These are phyloP conservation scores for Diutina pseudorugosa DNA, from an alignment of 1,139 yeast genomes.

Conservation along the genomic window DNA sequence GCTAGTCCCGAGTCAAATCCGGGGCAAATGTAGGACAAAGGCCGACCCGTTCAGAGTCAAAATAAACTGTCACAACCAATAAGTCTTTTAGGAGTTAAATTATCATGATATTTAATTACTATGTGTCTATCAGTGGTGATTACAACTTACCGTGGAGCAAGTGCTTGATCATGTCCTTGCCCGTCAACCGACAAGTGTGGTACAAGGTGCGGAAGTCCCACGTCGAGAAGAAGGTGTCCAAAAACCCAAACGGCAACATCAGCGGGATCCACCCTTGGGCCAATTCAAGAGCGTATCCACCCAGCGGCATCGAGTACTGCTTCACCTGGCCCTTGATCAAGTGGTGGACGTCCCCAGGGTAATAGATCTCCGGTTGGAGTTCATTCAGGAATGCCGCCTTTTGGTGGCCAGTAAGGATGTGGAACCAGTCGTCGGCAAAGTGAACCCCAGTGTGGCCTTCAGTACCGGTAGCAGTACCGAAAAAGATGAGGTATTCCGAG, in stretches of 20 bases:
- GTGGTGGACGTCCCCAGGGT: conserved; percentile 78
- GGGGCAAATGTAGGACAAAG: no score
- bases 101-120: no score
- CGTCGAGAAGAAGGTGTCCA: conserved; percentile 71
- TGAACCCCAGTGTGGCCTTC: conserved; percentile 96
- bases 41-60: background rate
- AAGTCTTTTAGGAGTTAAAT: no score
- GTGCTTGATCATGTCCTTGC: conserved; percentile 60
- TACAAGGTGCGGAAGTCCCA: conserved; percentile 59
- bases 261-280: conserved; percentile 99
- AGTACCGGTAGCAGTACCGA: conserved; percentile 51
- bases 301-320: conserved; percentile 79
- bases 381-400: conserved; percentile 56
- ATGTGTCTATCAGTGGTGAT: background rate
- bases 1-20: no score
- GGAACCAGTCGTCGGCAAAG: conserved; percentile 93
- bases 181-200: conserved; percentile 66
- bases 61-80: no score
- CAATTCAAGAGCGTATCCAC: conserved; percentile 78
- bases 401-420: conserved; percentile 73
- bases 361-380: conserved; percentile 49
- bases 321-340: conserved; percentile 59
- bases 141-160: conserved; percentile 56
- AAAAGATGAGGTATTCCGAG: conserved; percentile 68
- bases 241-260: conserved; percentile 92